Percentiles rank a stretch among this genome's conserved stretches.
These are phyloP conservation scores for Isochrysis galbana DNA, from an alignment of 78 protist species.

Conservation along the genomic window DNA sequence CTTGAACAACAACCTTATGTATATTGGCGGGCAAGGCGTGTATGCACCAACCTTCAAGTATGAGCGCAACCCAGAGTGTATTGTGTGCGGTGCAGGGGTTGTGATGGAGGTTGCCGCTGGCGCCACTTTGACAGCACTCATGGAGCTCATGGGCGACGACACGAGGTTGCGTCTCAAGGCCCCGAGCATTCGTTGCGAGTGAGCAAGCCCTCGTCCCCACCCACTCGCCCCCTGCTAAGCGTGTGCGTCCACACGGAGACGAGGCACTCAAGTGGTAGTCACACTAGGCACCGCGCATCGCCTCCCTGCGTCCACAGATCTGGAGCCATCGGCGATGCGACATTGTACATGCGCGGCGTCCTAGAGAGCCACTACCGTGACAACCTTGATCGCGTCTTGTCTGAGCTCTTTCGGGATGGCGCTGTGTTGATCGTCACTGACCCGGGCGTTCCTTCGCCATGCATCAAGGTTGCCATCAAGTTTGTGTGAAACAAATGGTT, in stretches of 20 bases:
- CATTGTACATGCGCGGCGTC: background rate
- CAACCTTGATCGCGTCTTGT: background rate
- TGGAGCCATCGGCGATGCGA: background rate
- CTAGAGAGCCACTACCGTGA: background rate
- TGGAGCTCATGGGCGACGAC: background rate
- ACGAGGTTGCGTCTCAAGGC: background rate
- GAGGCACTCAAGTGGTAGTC: no score
- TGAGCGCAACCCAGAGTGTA: background rate
- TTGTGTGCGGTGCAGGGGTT: background rate
- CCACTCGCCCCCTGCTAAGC: no score
- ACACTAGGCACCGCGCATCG: no score
- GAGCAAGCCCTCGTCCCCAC: no score
- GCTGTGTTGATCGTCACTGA: background rate
- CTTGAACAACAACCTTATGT: constrained; percentile 10
- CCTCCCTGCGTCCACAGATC: no score
- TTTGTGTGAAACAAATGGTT: no score
- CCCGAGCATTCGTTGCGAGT: background rate
- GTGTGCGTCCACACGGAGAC: no score
- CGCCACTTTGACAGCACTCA: background rate
- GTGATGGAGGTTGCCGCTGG: background rate
- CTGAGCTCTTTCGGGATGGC: background rate
- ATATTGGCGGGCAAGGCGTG: background rate
- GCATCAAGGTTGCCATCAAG: background rate
- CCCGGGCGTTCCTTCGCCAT: background rate
- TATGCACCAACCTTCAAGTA: background rate